Evolutionary conservation across 1,284 basidiomycete species (phyloP), one percentile per base, ranked within the genome.

Genomic region (Pseudozyma thailandica): DNA sequence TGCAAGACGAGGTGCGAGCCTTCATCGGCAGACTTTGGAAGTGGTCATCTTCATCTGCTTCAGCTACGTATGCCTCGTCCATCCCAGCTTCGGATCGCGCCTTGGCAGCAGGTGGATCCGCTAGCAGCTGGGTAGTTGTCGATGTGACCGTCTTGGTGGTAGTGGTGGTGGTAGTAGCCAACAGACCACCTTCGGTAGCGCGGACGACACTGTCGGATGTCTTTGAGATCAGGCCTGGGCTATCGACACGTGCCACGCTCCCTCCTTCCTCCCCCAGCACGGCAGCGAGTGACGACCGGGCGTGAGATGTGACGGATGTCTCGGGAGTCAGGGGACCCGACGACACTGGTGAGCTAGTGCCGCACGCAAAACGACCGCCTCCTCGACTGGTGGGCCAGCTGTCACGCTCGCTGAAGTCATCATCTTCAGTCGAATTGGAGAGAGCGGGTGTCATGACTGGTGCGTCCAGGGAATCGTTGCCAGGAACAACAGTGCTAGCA

Each of bases 351-450:
- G 58, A 61, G n/a, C 39, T 48, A 18, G 23, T 20, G 18, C 54
- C 41, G 10, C 15, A 41, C 2, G 42, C 41, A 27, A 16, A 44
- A 12, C 47, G 50, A n/a, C n/a, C n/a, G 21, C 47, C 56, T 16
- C 48, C 42, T 23, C 73, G 54, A 45, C 69, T 73, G 21, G 59
- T 69, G 7, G 75, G 75, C 75, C 75, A 77, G 42, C 60, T 69
- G 37, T 77, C 75, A 21, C 75, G 54, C 56, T 77, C 75, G 35
- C 60, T 50, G 6, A 44, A 30, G 20, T 75, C 74, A 20, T 75
- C 74, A 20, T 61, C 65, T 13, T 49, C 39, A 15, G 50, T 53
- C 21, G 68, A 56, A 10, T 37, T 39, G 2, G 68, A 65, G 6
- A 63, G 30, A 12, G 41, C 56, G 0, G 66, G 48, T 16, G 60